Conservation (phyloP, 2,329 filamentous ascomycete species). For the Alternaria triticina region DNA sequence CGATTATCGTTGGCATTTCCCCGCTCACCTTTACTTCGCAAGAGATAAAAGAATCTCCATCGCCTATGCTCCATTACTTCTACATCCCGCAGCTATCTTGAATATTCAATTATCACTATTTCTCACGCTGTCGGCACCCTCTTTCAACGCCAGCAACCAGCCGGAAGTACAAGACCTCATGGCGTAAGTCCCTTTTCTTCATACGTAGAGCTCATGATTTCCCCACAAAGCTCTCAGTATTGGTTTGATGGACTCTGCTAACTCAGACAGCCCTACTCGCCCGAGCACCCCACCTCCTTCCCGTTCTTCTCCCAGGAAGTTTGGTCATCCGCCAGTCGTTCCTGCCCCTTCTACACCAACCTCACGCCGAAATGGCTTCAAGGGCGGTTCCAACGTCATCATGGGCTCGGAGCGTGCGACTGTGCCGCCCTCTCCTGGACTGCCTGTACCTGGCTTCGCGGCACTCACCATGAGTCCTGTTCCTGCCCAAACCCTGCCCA, state of each 20-base stretch:
- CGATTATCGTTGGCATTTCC: background rate
- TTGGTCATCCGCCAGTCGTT: background rate
- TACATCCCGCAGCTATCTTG: background rate
- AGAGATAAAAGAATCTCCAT: background rate
- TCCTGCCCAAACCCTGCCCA: background rate
- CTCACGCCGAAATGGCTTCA: background rate
- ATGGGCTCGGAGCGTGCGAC: background rate
- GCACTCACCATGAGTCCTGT: background rate
- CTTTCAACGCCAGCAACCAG: background rate
- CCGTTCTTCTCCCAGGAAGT: background rate
- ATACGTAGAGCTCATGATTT: background rate
- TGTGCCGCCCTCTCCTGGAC: constrained; percentile 17
- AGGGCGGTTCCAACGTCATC: background rate
- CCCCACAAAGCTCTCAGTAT: background rate
- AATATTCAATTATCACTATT: background rate
- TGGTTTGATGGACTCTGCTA: background rate
- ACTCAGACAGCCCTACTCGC: constrained; percentile 6
- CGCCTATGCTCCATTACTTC: background rate
- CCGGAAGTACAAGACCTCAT: background rate
- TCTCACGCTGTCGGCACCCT: background rate
- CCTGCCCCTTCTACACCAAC: background rate
- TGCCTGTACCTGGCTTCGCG: background rate
- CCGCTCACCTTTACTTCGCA: background rate
- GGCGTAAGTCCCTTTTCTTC: constrained; percentile 8
- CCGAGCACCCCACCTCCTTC: constrained; percentile 2